A percentile compares a stretch with the other conserved stretches of the same genome.
Evolutionary conservation across 805 yeast species (phyloP).

Genomic region (Pichia gijzeniarum): DNA sequence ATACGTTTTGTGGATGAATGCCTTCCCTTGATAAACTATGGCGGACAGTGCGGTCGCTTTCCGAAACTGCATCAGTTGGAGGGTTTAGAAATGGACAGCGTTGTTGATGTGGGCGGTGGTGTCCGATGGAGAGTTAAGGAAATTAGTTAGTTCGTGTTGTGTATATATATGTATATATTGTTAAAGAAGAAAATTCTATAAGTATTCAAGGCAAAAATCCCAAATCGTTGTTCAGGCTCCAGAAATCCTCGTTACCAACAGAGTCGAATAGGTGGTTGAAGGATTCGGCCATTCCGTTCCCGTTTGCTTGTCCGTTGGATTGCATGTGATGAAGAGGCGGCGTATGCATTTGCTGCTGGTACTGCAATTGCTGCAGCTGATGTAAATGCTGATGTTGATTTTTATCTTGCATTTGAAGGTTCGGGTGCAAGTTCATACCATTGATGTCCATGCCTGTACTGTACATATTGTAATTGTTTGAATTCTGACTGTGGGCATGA

Average conservation of each 20-base stretch:
- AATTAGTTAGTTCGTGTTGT: constrained; percentile 3
- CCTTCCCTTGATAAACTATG: constrained; percentile 14
- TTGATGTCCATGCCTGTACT: background rate
- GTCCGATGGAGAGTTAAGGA: constrained; percentile 23
- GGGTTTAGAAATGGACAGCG: constrained; percentile 11
- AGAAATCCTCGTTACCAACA: constrained; percentile 36
- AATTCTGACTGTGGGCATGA: background rate
- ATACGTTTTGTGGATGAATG: constrained; percentile 12
- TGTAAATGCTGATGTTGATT: background rate
- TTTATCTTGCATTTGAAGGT: background rate
- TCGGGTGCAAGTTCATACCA: background rate
- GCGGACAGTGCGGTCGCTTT: constrained; percentile 14
- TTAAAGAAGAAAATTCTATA: background rate
- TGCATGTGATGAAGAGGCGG: too few species aligned
- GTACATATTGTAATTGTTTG: constrained; percentile 3
- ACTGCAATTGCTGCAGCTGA: background rate
- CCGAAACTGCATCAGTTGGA: constrained; percentile 3
- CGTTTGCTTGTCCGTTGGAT: too few species aligned
- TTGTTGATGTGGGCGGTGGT: constrained; percentile 8
- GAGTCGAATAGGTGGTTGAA: constrained; percentile 15
- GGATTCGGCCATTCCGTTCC: constrained; percentile 15
- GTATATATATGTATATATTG: background rate
- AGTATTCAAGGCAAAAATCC: constrained; percentile 35
- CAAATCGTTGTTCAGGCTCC: constrained; percentile 43
- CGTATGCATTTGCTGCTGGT: too few species aligned